A percentile compares a stretch with the other conserved stretches of the same genome.
Conservation (phyloP, 768 basidiomycete species). For the Suillus variegatus region DNA sequence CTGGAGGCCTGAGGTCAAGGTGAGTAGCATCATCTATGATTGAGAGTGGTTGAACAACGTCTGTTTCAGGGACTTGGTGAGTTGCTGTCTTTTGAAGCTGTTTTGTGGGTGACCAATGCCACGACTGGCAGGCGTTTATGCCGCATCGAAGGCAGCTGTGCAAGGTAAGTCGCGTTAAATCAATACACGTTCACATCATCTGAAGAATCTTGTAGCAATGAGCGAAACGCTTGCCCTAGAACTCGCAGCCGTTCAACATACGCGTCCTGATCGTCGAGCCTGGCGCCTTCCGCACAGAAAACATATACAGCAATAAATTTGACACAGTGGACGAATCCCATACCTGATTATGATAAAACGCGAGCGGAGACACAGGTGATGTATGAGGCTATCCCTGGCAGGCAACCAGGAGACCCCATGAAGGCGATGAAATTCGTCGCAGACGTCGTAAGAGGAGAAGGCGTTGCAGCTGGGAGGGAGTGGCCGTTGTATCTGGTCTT, state of each 20-base stretch:
- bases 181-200: neutral
- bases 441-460: constrained; percentile 52
- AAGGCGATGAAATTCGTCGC: constrained; percentile 55
- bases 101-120: neutral
- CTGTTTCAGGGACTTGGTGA: constrained; percentile 24
- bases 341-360: constrained; percentile 50
- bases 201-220: constrained; percentile 40
- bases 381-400: constrained; percentile 41
- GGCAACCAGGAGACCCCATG: constrained; percentile 54
- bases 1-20: constrained; percentile 48
- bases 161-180: constrained; percentile 40
- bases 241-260: constrained; percentile 55
- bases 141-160: constrained; percentile 61
- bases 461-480: constrained; percentile 44
- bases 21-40: constrained; percentile 6
- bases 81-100: constrained; percentile 7
- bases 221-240: constrained; percentile 56
- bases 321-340: constrained; percentile 36
- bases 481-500: constrained; percentile 52
- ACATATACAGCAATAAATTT: constrained; percentile 46
- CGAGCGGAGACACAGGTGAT: constrained; percentile 34
- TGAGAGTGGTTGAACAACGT: neutral
- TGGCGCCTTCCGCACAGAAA: constrained; percentile 68
- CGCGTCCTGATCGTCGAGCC: constrained; percentile 59
- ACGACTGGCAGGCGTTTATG: constrained; percentile 42